phyloP scores from a whole-genome alignment of 2,329 filamentous ascomycete species.

The Septoria linicola region DNA sequence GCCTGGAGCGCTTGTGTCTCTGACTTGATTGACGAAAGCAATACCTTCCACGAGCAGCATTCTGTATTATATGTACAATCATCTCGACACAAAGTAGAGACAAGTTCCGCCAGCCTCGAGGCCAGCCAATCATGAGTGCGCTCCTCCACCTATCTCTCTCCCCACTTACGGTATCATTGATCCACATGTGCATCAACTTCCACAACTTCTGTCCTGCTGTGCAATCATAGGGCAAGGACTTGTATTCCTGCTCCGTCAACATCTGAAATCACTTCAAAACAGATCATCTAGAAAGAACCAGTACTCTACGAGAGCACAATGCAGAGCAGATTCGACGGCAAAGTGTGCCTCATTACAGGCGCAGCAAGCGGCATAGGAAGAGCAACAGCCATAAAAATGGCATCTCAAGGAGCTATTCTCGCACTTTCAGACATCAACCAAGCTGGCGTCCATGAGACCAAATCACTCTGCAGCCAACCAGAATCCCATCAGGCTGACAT shows the following conservation, averaged over 20 bases:
- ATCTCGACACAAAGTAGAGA: no score
- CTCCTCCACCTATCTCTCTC: conserved; percentile 5
- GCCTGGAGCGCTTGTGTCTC: no score
- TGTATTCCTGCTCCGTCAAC: background rate
- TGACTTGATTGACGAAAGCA: no score
- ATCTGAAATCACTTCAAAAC: background rate
- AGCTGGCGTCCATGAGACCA: conserved; percentile 33
- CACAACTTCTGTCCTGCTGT: no score
- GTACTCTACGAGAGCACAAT: background rate
- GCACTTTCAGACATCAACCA: conserved; percentile 44
- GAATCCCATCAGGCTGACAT: conserved; percentile 16
- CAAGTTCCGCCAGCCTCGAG: background rate
- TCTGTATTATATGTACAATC: background rate
- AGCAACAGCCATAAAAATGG: conserved; percentile 47
- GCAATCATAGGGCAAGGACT: no score
- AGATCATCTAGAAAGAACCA: background rate
- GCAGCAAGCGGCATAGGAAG: conserved; percentile 44
- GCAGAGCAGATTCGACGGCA: conserved; percentile 25
- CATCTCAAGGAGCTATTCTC: conserved; percentile 44
- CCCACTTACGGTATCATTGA: conserved; percentile 6
- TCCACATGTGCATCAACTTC: no score
- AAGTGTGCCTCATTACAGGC: conserved; percentile 36
- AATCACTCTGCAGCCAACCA: conserved; percentile 20
- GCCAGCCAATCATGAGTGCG: background rate
- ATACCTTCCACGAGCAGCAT: no score